These are phyloP conservation scores for Penicillium sp. DNA, from an alignment of 2,329 filamentous ascomycete species.

Conservation along the genomic window DNA sequence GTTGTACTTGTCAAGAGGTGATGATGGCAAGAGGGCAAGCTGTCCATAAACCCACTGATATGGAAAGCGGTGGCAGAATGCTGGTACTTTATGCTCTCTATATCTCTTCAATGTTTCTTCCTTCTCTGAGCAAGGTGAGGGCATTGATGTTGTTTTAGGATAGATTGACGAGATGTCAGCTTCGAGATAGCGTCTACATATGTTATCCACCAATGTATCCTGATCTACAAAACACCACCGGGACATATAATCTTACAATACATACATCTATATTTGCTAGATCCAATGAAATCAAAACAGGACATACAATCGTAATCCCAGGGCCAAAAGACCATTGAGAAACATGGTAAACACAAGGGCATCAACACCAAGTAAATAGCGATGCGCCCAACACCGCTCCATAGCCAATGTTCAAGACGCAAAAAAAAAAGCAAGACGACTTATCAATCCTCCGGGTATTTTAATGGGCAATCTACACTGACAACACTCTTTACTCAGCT, in stretches of 20 bases:
- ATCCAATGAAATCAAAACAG: conserved; percentile 1
- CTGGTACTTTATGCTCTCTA: neutral
- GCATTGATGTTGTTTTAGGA: too few relatives aligned
- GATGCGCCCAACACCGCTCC: conserved; percentile 36
- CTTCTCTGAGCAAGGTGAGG: neutral
- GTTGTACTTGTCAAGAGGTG: neutral
- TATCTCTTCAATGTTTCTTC: neutral
- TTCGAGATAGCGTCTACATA: neutral
- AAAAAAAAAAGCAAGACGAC: conserved; percentile 21
- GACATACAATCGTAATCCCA: conserved; percentile 13
- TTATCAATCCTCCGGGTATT: conserved; percentile 21
- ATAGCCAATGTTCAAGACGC: conserved; percentile 29
- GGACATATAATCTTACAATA: neutral
- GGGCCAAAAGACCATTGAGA: neutral
- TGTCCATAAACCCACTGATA: conserved; percentile 21
- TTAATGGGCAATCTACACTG: conserved; percentile 1
- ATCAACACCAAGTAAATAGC: conserved; percentile 13
- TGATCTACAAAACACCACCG: neutral
- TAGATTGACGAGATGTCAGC: too few relatives aligned
- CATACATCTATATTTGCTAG: conserved; percentile 4
- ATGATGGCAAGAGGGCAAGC: conserved; percentile 20
- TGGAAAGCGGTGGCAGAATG: conserved; percentile 25
- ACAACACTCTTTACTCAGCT: conserved; percentile 1
- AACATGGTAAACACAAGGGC: conserved; percentile 11
- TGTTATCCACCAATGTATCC: neutral